Conservation (phyloP, 371 early-diverging fungal species). For the Phascolomyces articulosus region DNA sequence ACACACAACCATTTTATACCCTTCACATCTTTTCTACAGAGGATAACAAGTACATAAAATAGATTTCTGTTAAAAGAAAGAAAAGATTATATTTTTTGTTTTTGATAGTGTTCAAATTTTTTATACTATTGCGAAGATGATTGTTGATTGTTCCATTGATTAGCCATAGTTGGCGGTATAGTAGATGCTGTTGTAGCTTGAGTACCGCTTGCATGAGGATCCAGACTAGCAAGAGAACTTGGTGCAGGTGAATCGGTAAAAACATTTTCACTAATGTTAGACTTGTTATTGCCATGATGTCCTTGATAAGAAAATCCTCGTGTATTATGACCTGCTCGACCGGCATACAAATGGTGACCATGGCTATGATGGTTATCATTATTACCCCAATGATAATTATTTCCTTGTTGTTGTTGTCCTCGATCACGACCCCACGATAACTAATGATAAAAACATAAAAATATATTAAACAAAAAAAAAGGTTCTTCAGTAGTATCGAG, state of each 20-base stretch:
- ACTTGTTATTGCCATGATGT: neutral
- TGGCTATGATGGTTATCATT: slow-evolving; percentile 16
- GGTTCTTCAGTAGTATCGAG: too few relatives aligned
- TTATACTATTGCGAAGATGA: neutral
- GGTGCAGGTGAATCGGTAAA: slow-evolving; percentile 17
- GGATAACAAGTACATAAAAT: too few relatives aligned
- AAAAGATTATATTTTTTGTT: too few relatives aligned
- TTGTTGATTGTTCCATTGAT: slow-evolving; percentile 3
- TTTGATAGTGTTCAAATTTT: too few relatives aligned
- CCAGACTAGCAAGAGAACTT: slow-evolving; percentile 21
- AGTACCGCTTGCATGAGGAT: slow-evolving; percentile 24
- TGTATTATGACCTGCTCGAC: slow-evolving; percentile 16
- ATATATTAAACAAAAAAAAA: too few relatives aligned
- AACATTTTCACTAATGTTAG: neutral
- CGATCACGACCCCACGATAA: slow-evolving; percentile 93
- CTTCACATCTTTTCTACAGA: too few relatives aligned
- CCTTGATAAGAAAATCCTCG: slow-evolving; percentile 12
- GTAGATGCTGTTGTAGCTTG: too few relatives aligned
- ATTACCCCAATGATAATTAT: slow-evolving; percentile 10
- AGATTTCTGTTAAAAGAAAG: too few relatives aligned
- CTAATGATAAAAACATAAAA: too few relatives aligned
- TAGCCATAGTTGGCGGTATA: neutral
- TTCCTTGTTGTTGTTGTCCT: slow-evolving; percentile 27
- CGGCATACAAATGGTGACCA: slow-evolving; percentile 20
- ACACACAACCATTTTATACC: too few relatives aligned